A percentile compares a stretch with the other conserved stretches of the same genome.
Evolutionary conservation across 2,329 filamentous ascomycete genomes (phyloP).

Genomic region (Paecilomyces dactylethromorphus): DNA sequence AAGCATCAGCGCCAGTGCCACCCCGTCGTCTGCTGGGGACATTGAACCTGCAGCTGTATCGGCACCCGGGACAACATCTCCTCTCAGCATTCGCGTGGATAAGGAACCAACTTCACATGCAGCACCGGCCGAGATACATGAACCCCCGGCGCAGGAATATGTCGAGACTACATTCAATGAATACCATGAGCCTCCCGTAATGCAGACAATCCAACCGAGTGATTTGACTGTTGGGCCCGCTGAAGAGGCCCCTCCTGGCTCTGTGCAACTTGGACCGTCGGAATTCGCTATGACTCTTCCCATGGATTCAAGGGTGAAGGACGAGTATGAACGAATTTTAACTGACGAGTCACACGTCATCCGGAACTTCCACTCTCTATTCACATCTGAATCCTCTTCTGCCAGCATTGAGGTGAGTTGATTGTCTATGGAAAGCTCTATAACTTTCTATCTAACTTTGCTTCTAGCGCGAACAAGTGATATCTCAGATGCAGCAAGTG

Average conservation of each 20-base stretch:
- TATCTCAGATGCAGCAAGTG: conserved; percentile 27
- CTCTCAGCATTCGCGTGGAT: conserved; percentile 31
- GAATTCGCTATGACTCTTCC: conserved; percentile 37
- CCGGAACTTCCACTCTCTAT: conserved; percentile 18
- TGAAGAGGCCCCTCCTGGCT: conserved; percentile 21
- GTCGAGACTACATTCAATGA: conserved; percentile 21
- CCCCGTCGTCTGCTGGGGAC: conserved; percentile 37
- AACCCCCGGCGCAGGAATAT: conserved; percentile 16
- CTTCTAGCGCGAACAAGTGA: conserved; percentile 16
- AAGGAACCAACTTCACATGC: conserved; percentile 18
- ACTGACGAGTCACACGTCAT: conserved; percentile 21
- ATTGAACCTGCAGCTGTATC: conserved; percentile 27
- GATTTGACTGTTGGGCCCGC: conserved; percentile 22
- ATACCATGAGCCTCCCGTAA: conserved; percentile 11
- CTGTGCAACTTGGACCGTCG: conserved; percentile 28
- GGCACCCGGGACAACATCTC: conserved; percentile 22
- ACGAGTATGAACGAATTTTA: conserved; percentile 33
- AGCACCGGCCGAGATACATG: conserved; percentile 12
- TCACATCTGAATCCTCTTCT: conserved; percentile 5
- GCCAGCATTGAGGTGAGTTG: conserved; percentile 21
- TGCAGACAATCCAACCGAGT: conserved; percentile 33
- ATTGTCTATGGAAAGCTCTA: not conserved
- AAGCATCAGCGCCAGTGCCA: conserved; percentile 22
- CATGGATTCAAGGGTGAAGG: conserved; percentile 38
- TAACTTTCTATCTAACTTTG: not conserved